Conservation (phyloP, 768 basidiomycete genomes). For the Leccinum truebloodii region DNA sequence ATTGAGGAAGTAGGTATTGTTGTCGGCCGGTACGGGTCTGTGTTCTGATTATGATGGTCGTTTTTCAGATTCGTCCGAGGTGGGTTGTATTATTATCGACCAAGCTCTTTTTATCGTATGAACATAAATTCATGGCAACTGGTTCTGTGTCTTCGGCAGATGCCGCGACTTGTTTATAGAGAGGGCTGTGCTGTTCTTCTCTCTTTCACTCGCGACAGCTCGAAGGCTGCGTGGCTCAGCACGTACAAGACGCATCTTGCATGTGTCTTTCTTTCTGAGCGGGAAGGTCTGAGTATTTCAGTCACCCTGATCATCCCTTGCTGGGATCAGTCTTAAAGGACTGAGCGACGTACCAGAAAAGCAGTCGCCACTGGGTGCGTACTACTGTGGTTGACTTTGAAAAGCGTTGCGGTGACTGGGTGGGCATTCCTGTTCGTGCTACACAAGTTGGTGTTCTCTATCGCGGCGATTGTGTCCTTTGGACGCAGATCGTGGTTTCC, state of each 20-base stretch:
- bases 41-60: neutral
- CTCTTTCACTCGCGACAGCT: conserved; percentile 21
- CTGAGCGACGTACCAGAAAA: conserved; percentile 34
- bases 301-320: conserved; percentile 33
- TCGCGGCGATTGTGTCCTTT: conserved; percentile 19
- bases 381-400: conserved; percentile 21
- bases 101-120: too few species aligned
- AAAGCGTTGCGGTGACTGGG: conserved; percentile 30
- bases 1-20: neutral
- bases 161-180: neutral
- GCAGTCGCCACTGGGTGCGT: conserved; percentile 13
- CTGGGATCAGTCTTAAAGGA: conserved; percentile 27
- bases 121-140: too few species aligned
- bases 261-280: conserved; percentile 29
- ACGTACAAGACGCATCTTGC: conserved; percentile 22
- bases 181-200: neutral
- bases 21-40: neutral
- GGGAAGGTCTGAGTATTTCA: conserved; percentile 36
- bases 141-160: neutral
- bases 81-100: neutral
- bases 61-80: neutral
- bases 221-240: conserved; percentile 32
- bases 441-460: conserved; percentile 16
- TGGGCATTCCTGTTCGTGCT: conserved; percentile 7
- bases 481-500: conserved; percentile 13